phyloP scores from a whole-genome alignment of 2,329 filamentous ascomycete genomes.

The Pestalotiopsis sp. region DNA sequence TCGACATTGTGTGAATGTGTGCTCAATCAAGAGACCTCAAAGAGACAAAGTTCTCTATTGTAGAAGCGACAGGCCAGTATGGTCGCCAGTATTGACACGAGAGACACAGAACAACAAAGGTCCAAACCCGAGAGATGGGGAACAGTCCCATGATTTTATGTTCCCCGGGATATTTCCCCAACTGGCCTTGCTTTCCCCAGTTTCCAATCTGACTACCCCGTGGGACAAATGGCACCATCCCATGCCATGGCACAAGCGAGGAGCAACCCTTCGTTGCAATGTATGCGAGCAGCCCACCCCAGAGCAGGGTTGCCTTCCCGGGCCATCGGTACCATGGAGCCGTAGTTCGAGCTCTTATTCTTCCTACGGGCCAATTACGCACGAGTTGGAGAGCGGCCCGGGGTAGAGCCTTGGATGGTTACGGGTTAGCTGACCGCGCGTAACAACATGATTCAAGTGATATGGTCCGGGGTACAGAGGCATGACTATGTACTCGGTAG shows the following conservation, averaged over 20 bases:
- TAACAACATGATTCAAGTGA: background rate
- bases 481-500: no score
- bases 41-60: background rate
- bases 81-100: background rate
- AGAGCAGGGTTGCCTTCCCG: background rate
- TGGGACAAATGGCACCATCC: background rate
- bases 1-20: conserved; percentile 25
- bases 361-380: background rate
- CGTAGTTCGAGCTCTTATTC: background rate
- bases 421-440: background rate
- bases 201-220: background rate
- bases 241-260: background rate
- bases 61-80: background rate
- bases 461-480: background rate
- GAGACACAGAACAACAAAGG: background rate
- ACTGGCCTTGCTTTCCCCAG: background rate
- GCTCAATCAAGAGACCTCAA: background rate
- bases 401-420: conserved; percentile 1
- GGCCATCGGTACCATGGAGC: conserved; percentile 3
- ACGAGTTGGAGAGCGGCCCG: background rate
- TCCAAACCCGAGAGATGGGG: background rate
- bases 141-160: conserved; percentile 4
- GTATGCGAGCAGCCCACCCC: background rate
- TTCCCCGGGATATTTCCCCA: background rate
- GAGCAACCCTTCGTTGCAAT: background rate